Percentiles rank a stretch among this genome's conserved stretches.
These are phyloP conservation scores for Teunomyces pallodes DNA, from an alignment of 805 yeast species.

Conservation along the genomic window DNA sequence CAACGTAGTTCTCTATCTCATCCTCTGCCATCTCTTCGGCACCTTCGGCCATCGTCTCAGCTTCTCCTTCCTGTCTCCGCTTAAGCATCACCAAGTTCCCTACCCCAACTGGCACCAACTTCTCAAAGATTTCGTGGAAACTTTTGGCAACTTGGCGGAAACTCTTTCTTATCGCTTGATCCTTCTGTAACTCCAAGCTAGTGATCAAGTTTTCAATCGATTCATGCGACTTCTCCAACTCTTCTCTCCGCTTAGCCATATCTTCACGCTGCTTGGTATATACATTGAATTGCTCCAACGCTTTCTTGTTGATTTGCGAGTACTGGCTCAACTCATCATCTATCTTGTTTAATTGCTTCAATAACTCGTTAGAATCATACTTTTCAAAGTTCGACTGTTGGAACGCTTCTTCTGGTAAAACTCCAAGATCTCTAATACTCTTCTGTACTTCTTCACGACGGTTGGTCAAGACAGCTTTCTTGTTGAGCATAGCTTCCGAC, in stretches of 20 bases:
- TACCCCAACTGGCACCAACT: conserved; percentile 77
- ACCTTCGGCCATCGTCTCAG: conserved; percentile 14
- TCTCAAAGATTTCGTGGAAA: conserved; percentile 72
- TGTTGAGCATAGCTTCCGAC: conserved; percentile 64
- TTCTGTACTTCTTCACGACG: conserved; percentile 72
- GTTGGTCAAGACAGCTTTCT: conserved; percentile 53
- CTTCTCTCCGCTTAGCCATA: conserved; percentile 60
- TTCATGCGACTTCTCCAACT: conserved; percentile 63
- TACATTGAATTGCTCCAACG: conserved; percentile 75
- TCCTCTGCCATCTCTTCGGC: conserved; percentile 14
- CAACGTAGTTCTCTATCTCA: conserved; percentile 59
- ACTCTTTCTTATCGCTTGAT: conserved; percentile 75
- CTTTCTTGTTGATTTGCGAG: conserved; percentile 83
- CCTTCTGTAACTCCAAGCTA: conserved; percentile 73
- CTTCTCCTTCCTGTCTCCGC: conserved; percentile 14
- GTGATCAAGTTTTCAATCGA: conserved; percentile 72
- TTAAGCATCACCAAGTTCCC: conserved; percentile 71
- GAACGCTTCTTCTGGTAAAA: conserved; percentile 82
- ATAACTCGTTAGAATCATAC: conserved; percentile 49
- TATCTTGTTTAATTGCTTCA: conserved; percentile 50
- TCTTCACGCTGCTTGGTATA: conserved; percentile 73
- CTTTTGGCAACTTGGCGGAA: conserved; percentile 73
- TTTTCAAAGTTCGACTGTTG: conserved; percentile 38
- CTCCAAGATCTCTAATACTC: conserved; percentile 81
- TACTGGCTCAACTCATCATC: conserved; percentile 59